A percentile compares a stretch with the other conserved stretches of the same genome.
Evolutionary conservation across 768 basidiomycete genomes (phyloP).

Genomic region (Boletus pseudo-olivaceus): DNA sequence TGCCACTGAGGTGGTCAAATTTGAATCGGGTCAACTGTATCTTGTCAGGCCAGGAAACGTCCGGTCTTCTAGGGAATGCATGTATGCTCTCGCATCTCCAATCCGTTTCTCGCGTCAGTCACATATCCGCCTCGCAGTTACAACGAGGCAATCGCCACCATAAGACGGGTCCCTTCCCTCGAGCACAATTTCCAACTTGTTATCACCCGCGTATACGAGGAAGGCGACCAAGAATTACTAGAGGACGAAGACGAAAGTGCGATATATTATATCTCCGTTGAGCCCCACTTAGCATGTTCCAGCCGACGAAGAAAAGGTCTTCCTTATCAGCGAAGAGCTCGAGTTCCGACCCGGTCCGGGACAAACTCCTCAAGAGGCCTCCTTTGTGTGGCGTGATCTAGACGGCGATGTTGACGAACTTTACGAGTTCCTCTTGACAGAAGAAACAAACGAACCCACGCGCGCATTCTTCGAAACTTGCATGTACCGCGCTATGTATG

Average conservation of each 20-base stretch:
- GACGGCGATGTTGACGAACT: conserved; percentile 90
- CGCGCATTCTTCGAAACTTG: conserved; percentile 89
- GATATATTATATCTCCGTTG: conserved; percentile 21
- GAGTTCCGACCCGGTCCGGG: conserved; percentile 76
- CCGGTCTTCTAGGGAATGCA: conserved; percentile 93
- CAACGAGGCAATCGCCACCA: conserved; percentile 92
- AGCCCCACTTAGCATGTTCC: conserved; percentile 8
- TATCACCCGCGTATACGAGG: conserved; percentile 94
- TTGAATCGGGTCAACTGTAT: conserved; percentile 86
- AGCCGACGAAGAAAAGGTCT: conserved; percentile 94
- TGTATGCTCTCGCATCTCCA: conserved; percentile 49
- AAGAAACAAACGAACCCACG: conserved; percentile 72
- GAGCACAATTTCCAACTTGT: conserved; percentile 88
- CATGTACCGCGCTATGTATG: conserved; percentile 95
- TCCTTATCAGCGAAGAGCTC: conserved; percentile 87
- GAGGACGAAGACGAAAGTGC: conserved; percentile 91
- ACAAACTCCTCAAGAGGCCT: conserved; percentile 69
- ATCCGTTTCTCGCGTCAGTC: neutral
- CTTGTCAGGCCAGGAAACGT: conserved; percentile 89
- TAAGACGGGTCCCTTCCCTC: conserved; percentile 75
- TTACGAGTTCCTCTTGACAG: conserved; percentile 86
- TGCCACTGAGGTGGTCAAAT: conserved; percentile 92
- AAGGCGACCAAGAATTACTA: conserved; percentile 90
- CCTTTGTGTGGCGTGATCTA: conserved; percentile 89
- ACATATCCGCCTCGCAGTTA: conserved; percentile 51